These are phyloP conservation scores for Candida tropicalis DNA, from an alignment of 1,139 yeast genomes.

Conservation along the genomic window DNA sequence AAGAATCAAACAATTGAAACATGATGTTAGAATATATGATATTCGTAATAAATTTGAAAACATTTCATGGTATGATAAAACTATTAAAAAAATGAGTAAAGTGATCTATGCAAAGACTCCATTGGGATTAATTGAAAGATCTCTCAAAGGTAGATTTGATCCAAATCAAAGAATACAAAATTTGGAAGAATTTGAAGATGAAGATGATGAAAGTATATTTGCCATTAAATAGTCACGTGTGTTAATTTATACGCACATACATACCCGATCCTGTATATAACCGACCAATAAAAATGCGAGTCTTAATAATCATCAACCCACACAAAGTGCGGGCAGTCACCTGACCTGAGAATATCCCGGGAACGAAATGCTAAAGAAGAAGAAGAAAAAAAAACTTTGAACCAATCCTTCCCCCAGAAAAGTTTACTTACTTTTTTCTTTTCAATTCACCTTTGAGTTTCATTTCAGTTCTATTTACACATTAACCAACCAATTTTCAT, in stretches of 20 bases:
- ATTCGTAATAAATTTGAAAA: conserved; percentile 15
- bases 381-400: not conserved
- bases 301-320: conserved; percentile 5
- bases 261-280: conserved; percentile 7
- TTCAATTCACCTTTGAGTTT: not conserved
- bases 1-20: conserved; percentile 32
- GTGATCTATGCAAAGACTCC: conserved; percentile 47
- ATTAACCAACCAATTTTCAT: no score
- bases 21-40: conserved; percentile 14
- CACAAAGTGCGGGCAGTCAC: not conserved
- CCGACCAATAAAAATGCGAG: conserved; percentile 5
- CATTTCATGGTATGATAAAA: conserved; percentile 40
- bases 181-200: conserved; percentile 47
- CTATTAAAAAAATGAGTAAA: conserved; percentile 38
- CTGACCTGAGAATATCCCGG: not conserved
- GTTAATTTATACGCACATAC: not conserved
- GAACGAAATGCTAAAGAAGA: not conserved
- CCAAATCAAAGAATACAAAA: conserved; percentile 35
- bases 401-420: conserved; percentile 5
- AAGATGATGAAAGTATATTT: conserved; percentile 34
- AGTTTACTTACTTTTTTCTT: not conserved
- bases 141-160: conserved; percentile 44
- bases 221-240: no score
- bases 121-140: conserved; percentile 45
- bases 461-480: no score